These are phyloP conservation scores for Orychophragmus violaceus DNA, from an alignment of 345 rosid species.

Conservation along the genomic window DNA sequence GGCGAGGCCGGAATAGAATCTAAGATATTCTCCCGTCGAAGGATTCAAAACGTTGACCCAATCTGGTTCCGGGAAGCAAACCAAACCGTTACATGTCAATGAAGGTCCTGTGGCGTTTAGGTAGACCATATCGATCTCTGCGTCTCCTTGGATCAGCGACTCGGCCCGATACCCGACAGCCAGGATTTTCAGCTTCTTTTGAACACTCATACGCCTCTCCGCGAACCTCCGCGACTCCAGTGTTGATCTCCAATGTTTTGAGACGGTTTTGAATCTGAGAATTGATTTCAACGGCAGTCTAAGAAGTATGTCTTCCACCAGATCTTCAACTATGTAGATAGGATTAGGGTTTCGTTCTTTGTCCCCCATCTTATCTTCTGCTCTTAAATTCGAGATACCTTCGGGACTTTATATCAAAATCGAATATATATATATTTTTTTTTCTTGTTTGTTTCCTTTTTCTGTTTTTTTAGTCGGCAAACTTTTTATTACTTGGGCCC, in stretches of 20 bases:
- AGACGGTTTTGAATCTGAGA: neutral
- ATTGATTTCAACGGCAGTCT: neutral
- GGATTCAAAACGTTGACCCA: constrained; percentile 7
- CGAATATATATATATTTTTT: no score
- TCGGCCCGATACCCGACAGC: neutral
- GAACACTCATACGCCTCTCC: neutral
- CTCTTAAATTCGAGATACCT: neutral
- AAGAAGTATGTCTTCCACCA: neutral
- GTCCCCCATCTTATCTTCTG: neutral
- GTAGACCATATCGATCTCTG: neutral
- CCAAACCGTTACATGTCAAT: neutral
- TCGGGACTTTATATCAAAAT: neutral
- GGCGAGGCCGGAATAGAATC: neutral
- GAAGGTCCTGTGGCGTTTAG: neutral
- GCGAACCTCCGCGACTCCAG: neutral
- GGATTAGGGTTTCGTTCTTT: neutral
- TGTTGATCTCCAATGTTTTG: neutral
- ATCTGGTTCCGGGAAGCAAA: constrained; percentile 3
- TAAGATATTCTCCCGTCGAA: neutral
- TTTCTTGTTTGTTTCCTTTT: no score
- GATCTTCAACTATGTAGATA: neutral
- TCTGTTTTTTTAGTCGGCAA: no score
- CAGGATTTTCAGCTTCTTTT: neutral
- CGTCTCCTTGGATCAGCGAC: neutral
- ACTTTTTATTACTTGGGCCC: no score